Evolutionary conservation across 176 grass and related monocot genomes (phyloP).

Genomic region (Tuctoria greenei): DNA sequence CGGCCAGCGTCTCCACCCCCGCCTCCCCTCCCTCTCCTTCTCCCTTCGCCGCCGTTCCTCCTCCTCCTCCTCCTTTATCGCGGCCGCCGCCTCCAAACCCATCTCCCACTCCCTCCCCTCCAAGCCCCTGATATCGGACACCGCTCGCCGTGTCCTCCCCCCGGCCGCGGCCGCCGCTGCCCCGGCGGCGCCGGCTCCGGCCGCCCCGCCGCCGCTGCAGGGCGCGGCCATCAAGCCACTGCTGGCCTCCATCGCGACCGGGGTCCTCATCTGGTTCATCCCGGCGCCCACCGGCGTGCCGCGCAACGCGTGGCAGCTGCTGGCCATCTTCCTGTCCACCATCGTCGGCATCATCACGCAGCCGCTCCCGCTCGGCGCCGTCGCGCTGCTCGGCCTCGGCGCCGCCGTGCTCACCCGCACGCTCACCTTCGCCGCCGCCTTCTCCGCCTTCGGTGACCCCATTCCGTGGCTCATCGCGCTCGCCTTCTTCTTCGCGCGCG

Average conservation of each 20-base stretch:
- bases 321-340: slow-evolving; percentile 87
- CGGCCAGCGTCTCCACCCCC: slow-evolving; percentile 39
- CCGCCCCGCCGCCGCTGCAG: slow-evolving; percentile 41
- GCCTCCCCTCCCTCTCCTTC: slow-evolving; percentile 42
- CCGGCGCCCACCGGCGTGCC: slow-evolving; percentile 73
- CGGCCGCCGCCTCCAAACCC: slow-evolving; percentile 12
- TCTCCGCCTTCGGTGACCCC: slow-evolving; percentile 94
- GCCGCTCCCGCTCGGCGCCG: slow-evolving; percentile 93
- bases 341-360: slow-evolving; percentile 97
- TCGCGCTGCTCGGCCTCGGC: slow-evolving; percentile 86
- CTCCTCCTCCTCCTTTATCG: slow-evolving; percentile 6
- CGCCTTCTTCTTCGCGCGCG: slow-evolving; percentile 96
- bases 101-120: slow-evolving; percentile 31
- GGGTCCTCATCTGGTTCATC: slow-evolving; percentile 70
- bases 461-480: slow-evolving; percentile 99
- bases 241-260: slow-evolving; percentile 53
- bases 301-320: slow-evolving; percentile 87
- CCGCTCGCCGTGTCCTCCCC: not conserved
- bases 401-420: slow-evolving; percentile 82
- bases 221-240: slow-evolving; percentile 79
- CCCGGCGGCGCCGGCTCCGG: not conserved
- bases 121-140: not conserved
- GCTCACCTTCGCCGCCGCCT: slow-evolving; percentile 81
- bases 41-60: slow-evolving; percentile 37
- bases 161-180: slow-evolving; percentile 6